Base-by-base conservation (phyloP, 108 stramenopile species). In the Skeletonema marinoi region DNA sequence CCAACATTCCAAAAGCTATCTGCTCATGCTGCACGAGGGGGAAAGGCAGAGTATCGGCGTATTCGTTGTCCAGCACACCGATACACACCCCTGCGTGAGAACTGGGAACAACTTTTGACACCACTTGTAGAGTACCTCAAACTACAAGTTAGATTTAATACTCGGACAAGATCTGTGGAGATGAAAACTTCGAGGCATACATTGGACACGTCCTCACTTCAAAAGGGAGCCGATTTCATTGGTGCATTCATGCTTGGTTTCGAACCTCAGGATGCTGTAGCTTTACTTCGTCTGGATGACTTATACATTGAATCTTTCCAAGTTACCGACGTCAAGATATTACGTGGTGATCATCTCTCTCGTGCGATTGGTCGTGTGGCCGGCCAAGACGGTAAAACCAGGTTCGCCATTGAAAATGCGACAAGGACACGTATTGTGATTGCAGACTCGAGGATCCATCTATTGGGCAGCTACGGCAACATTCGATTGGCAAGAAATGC, bases 351-450 rank as follows among this genome's bases (percentile, higher is more conserved):
- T 82, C 99, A 99, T 69, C 78, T 98, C 41, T 92, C 89, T 1
- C 97, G 99, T 68, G 99, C 99, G 16, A 94, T 99, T 70, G 99
- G 99, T 30, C 96, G 99, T 59, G 84, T 99, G 60, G 99, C 98
- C 3, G 99, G 99, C 58, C 97, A 98, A 81, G 98, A 97, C 76
- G 99, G 99, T 41, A 99, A 99, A 78, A 99, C 99, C 7, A 77
- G 96, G 54, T 96, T 93, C 84, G 99, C 99, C n/a, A 98, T 99
- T 80, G 99, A 99, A 85, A 99, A 99, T 90, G 99, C 99, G 7
- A 99, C 98, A 8, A 86, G 98, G 7, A 99, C 98, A 17, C 83
- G 99, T 10, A 97, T 99, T 68, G 97, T 99, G 17, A 88, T 99
- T 48, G 99, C 99, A 14, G 98, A 98, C 83, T 90, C 95, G 70